Base-by-base conservation (phyloP, 768 basidiomycete genomes). In the Amanita polypyramis region DNA sequence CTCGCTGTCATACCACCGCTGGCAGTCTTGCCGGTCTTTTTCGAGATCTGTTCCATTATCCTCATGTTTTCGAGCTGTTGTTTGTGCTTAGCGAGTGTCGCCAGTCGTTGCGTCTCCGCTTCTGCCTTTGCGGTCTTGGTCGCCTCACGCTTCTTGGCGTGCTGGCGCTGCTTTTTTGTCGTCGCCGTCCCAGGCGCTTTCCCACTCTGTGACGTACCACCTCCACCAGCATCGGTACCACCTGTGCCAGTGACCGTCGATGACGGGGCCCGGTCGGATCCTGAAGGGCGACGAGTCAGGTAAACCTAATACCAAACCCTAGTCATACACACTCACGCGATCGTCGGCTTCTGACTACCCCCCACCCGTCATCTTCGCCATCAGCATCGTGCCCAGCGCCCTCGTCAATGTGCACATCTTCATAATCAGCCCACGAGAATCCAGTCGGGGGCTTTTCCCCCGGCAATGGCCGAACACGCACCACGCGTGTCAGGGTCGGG, bases 331-430 rank as follows among this genome's bases (percentile, higher is more conserved):
- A 30, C 68, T 49, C 61, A 77, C 75, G 69, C 20, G 63, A 70
- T 33, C 63, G 59, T 49, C 73, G 72, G 55, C 77, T 76, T 63
- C 70, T 75, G 55, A 91, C 85, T 36, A 87, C 76, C 19, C 78
- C 84, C 89, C 87, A 90, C 2, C 79, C 83, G 43, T 82, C 85
- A 46, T 86, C 86, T 58, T 85, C 85, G 21, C 75, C 79, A 50
- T 79, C 82, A 4, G 75, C 78, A 37, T 79, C 80, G 42, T 73
- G 72, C n/a, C 69, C 71, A 9, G 64, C 71, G 33, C 63, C 59
- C 29, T 74, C 61, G 11, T 57, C 59, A 25, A 63, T 56, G 32
- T 59, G 70, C 17, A 76, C 76, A 44, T 86, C 82, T 49, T 87
- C 86, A 56, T 87, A 87, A 65, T 88, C 85, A 0, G 65, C 79